A percentile compares a stretch with the other conserved stretches of the same genome.
These are phyloP conservation scores for Saturnispora ahearnii DNA, from an alignment of 805 yeast genomes.

Conservation along the genomic window DNA sequence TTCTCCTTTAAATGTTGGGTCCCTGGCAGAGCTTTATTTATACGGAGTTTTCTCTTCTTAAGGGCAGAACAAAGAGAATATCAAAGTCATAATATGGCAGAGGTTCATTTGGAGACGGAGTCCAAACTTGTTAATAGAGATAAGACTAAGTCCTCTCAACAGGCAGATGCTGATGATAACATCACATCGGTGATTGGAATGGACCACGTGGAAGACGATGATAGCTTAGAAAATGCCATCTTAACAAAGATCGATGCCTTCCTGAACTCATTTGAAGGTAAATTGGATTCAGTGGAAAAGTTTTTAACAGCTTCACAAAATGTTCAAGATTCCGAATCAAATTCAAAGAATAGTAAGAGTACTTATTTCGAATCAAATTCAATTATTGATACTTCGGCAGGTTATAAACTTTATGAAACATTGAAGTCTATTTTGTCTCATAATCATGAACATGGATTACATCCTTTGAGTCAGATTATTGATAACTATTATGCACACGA, in stretches of 20 bases:
- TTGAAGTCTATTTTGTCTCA: conserved; percentile 18
- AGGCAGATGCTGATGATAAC: not conserved
- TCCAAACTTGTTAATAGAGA: not conserved
- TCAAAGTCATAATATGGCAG: not conserved
- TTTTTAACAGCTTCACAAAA: conserved; percentile 16
- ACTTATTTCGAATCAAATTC: conserved; percentile 7
- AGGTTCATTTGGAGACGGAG: not conserved
- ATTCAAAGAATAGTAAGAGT: not conserved
- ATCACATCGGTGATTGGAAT: not conserved
- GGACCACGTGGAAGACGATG: conserved; percentile 8
- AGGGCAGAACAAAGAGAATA: not conserved
- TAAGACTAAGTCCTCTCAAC: not conserved
- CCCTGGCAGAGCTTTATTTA: not conserved
- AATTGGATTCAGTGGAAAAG: conserved; percentile 23
- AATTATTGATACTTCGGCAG: conserved; percentile 10
- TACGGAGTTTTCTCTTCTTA: not conserved
- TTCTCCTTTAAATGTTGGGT: not conserved
- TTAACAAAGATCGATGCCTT: conserved; percentile 24
- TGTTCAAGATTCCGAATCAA: conserved; percentile 8
- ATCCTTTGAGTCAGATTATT: conserved; percentile 23
- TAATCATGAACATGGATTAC: conserved; percentile 21
- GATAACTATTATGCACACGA: conserved; percentile 24
- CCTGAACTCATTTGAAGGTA: conserved; percentile 22
- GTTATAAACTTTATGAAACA: conserved; percentile 20
- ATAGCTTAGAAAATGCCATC: conserved; percentile 20